These are phyloP conservation scores for Skeletonema tropicum DNA, from an alignment of 108 stramenopile genomes.

Conservation along the genomic window DNA sequence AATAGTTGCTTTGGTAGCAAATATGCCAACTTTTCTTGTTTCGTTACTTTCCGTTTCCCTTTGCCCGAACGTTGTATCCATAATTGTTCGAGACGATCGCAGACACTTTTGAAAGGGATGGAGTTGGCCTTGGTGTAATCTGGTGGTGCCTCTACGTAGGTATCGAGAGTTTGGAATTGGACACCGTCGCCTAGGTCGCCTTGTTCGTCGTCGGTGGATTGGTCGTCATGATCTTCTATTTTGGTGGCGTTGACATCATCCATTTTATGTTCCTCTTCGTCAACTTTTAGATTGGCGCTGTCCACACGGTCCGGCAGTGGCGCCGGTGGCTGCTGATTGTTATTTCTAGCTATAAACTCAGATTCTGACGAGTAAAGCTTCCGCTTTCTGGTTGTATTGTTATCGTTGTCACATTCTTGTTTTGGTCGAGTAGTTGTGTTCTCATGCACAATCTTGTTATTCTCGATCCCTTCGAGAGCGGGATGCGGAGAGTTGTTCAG, in stretches of 20 bases:
- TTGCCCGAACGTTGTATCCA: slow-evolving; percentile 47
- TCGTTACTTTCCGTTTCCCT: slow-evolving; percentile 24
- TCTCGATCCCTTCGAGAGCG: background rate
- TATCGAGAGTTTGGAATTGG: slow-evolving; percentile 36
- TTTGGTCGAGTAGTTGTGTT: background rate
- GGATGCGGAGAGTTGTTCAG: background rate
- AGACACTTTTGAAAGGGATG: slow-evolving; percentile 55
- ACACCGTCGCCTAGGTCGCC: slow-evolving; percentile 25
- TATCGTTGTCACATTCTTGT: background rate
- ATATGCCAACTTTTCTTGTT: slow-evolving; percentile 46
- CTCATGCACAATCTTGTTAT: too few relatives aligned
- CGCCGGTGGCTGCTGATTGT: background rate
- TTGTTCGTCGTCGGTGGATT: slow-evolving; percentile 24
- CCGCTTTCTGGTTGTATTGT: background rate
- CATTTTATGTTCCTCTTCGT: too few relatives aligned
- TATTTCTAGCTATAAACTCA: background rate
- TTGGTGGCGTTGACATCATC: background rate
- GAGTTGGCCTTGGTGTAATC: slow-evolving; percentile 59
- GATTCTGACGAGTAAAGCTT: background rate
- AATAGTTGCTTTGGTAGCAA: slow-evolving; percentile 51
- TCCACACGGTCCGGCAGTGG: background rate
- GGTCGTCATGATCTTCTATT: slow-evolving; percentile 7
- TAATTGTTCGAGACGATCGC: slow-evolving; percentile 60
- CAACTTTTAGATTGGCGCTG: background rate
- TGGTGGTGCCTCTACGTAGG: slow-evolving; percentile 51